Base-by-base conservation (phyloP, 2,329 filamentous ascomycete species). In the Aphanocladium album region DNA sequence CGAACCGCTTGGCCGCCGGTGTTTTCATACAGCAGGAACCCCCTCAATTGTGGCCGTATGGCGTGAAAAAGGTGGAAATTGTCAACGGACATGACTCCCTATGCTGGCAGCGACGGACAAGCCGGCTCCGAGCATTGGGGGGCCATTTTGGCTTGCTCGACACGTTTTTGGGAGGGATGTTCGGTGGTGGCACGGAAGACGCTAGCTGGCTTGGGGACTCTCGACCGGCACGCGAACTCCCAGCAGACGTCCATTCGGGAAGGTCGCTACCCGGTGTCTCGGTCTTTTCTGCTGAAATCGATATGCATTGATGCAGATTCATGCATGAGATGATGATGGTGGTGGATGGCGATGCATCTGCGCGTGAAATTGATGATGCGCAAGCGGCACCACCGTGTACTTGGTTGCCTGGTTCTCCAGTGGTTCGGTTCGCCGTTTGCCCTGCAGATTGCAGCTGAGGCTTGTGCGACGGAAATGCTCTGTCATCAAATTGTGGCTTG, bases 61-160 rank as follows among this genome's bases (percentile, higher is more conserved):
- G 56, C 37, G 21, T n/a, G 23, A 45, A 43, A 58, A 46, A 52
- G 57, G 57, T 52, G 47, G 57, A 59, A 59, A 59, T 59, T 27
- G 41, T 45, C 37, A 45, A 23, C 47, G 37, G 47, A 52, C 57
- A 45, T 59, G 57, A 43, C 23, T 27, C 37, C 39, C 25, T 21
- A 27, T 8, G 27, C 27, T 27, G 53, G 30, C 11, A n/a, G 35
- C 21, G 41, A 23, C 41, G 11, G 35, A 35, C 35, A 16, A 9
- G 23, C 16, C 21, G 16, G 52, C 23, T 54, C 33, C 33, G 50
- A 53, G 30, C 50, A 19, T n/a, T 46, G 19, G 43, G 54, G 11
- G 30, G 54, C 27, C 57, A 19, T 19, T 21, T 17, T 23, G 41
- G 41, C 45, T n/a, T 58, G 21, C 23, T 50, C 30, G 46, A 16